Conservation (phyloP, 441 rosid species). For the Aleurites moluccanus region DNA sequence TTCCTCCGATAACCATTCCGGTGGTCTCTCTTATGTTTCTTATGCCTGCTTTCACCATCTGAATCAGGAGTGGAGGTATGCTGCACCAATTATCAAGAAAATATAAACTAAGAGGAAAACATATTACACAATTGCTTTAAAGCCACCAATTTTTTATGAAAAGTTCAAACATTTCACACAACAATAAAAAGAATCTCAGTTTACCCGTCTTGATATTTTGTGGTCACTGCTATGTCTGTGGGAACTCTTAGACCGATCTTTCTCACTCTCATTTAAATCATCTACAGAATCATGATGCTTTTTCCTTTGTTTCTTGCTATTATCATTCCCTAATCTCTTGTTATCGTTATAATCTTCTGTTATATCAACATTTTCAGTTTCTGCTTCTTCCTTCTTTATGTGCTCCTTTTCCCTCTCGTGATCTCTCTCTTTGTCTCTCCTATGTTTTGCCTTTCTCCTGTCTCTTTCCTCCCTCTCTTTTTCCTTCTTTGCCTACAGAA, state of each 20-base stretch:
- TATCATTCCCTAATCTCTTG: constrained; percentile 69
- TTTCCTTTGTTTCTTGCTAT: constrained; percentile 72
- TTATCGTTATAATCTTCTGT: constrained; percentile 56
- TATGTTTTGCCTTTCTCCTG: constrained; percentile 64
- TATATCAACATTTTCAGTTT: constrained; percentile 59
- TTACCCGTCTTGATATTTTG: constrained; percentile 83
- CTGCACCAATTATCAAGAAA: constrained; percentile 45
- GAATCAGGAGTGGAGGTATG: constrained; percentile 85
- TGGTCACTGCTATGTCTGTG: constrained; percentile 76
- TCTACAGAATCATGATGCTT: constrained; percentile 68
- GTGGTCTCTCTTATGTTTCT: constrained; percentile 68
- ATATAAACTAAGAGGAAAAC: background rate
- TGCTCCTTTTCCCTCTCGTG: constrained; percentile 68
- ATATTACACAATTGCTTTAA: background rate
- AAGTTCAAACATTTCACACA: background rate
- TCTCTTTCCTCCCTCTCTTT: constrained; percentile 52
- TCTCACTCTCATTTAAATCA: constrained; percentile 73
- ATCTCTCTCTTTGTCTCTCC: constrained; percentile 67
- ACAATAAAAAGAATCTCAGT: background rate
- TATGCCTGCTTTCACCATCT: constrained; percentile 72
- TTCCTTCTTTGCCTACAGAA: constrained; percentile 45
- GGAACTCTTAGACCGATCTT: constrained; percentile 66
- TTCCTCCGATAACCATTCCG: constrained; percentile 52
- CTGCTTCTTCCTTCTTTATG: constrained; percentile 69
- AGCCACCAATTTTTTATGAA: background rate